Evolutionary conservation across 768 basidiomycete genomes (phyloP), one percentile per base, ranked within the genome.

Genomic region (Gymnopilus dilepis): DNA sequence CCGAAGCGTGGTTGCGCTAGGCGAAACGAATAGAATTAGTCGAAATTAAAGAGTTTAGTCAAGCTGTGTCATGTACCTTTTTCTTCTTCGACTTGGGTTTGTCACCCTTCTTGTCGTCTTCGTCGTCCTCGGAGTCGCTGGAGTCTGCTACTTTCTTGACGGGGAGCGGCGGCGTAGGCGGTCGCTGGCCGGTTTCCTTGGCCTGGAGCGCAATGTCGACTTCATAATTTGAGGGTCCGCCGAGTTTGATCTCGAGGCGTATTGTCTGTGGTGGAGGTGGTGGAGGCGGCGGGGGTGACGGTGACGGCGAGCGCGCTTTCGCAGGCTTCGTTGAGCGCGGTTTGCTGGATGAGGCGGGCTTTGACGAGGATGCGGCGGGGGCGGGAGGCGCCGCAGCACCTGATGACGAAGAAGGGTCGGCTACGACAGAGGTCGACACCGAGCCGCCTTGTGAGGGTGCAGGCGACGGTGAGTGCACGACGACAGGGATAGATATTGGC

Each of bases 171-270:
- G 89, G 89, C 0, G 89, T 88, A 1, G 83, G 76, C 1, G 79
- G 78, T 13, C 88, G 79, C 73, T 91, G 91, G 6, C 90, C 90
- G 1, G 86, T 84, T 8, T 79, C 82, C 64, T 87, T 86, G 28
- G 90, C 82, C 31, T 85, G 75, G 21, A 72, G 65, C 6, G 82
- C 67, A 60, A 92, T 83, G 67, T 92, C 86, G 47, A 92, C 86
- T 59, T 90, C 89, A 72, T 92, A 93, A 65, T 88, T 86, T 1
- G 84, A 81, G 1, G 89, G 90, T 0, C 91, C 91, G 3, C 90
- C 91, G 3, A 94, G 82, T 8, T 50, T 72, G 67, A 94, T 91
- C 3, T 88, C 80, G 22, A 93, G 81, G 3, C 91, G 81, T 50
- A 93, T 81, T 1, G 91, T 93, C 56, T 81, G 77, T 17, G 87